Evolutionary conservation across 768 basidiomycete genomes (phyloP), one percentile per base, ranked within the genome.

Genomic region (Symmetrospora coprosmae): DNA sequence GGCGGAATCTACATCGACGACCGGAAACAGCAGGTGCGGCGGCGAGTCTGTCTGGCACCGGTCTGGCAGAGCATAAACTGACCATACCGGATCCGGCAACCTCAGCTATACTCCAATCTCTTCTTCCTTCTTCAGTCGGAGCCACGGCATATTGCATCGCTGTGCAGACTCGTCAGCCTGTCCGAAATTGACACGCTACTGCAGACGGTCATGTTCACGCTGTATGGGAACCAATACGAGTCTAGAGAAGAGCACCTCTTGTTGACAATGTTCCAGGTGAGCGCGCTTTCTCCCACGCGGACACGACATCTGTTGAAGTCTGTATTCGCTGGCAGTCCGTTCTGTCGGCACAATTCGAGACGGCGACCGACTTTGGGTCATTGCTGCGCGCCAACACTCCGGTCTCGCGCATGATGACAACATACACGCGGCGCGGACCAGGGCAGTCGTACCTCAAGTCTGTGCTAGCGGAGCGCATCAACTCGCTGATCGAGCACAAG

Each of bases 321-420:
- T 14, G n/a, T n/a, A n/a, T 21, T 21, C 21, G 11, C 41, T n/a
- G 37, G 37, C 86, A 99, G 77, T 90, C 88, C 68, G 94, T 99
- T 11, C 78, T 99, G 4, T 91, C 92, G 45, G 92, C 94, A 25
- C 94, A 99, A 73, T 99, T 99, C 76, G 94, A 99, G 74, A 96
- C 88, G 1, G 90, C 94, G 16, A 92, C 90, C 53, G 94, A 99
- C 73, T 97, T 99, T 67, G 91, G 92, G n/a, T 97, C 92, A 4
- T 79, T 99, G 11, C 81, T 99, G 28, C 87, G 94, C 53, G 94
- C 94, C 62, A 99, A 99, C 74, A 99, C 94, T 49, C 94, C 94
- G 19, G 94, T 99, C 23, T 96, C 90, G 48, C 84, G 94, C 37
- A 99, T 99, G 94, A 99, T 99, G 94, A 99, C 94, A 43, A 97